Percentiles rank a stretch among this genome's conserved stretches.
These are phyloP conservation scores for Colletotrichum somersetense DNA, from an alignment of 2,329 filamentous ascomycete species.

Conservation along the genomic window DNA sequence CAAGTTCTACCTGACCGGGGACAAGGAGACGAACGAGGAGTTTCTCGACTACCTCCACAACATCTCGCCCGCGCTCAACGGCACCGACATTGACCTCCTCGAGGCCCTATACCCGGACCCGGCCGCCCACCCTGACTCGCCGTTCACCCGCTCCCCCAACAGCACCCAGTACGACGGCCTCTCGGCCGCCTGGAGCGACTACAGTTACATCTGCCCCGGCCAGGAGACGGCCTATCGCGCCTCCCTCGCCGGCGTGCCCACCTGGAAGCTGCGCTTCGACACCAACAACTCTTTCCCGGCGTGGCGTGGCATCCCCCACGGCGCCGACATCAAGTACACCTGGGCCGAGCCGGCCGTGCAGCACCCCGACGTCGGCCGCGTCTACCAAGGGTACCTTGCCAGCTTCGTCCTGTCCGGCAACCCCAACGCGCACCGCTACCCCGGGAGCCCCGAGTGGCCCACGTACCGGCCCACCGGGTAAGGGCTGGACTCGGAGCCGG, in stretches of 20 bases:
- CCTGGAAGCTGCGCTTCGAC: conserved; percentile 78
- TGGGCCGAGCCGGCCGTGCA: conserved; percentile 53
- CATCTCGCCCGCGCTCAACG: conserved; percentile 49
- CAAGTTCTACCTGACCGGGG: conserved; percentile 50
- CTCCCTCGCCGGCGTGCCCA: conserved; percentile 68
- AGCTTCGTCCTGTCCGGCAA: conserved; percentile 79
- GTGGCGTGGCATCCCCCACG: conserved; percentile 66
- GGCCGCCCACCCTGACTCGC: conserved; percentile 49
- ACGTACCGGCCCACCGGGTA: conserved; percentile 46
- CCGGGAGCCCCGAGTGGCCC: conserved; percentile 45
- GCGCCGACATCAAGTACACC: conserved; percentile 52
- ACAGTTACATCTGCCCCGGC: conserved; percentile 58
- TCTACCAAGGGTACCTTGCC: conserved; percentile 71
- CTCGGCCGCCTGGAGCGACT: conserved; percentile 58
- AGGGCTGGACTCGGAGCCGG: conserved; percentile 45
- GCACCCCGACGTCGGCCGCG: conserved; percentile 52
- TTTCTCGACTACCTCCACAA: conserved; percentile 54
- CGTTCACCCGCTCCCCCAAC: conserved; percentile 53
- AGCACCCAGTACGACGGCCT: conserved; percentile 60
- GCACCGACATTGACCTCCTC: conserved; percentile 48
- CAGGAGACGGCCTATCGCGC: conserved; percentile 63
- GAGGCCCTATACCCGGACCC: conserved; percentile 53
- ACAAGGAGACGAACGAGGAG: conserved; percentile 52
- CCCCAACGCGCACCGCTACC: conserved; percentile 67
- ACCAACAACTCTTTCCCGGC: conserved; percentile 76